These are phyloP conservation scores for Coemansia sp. DNA, from an alignment of 192 early-diverging fungal genomes.

Conservation along the genomic window DNA sequence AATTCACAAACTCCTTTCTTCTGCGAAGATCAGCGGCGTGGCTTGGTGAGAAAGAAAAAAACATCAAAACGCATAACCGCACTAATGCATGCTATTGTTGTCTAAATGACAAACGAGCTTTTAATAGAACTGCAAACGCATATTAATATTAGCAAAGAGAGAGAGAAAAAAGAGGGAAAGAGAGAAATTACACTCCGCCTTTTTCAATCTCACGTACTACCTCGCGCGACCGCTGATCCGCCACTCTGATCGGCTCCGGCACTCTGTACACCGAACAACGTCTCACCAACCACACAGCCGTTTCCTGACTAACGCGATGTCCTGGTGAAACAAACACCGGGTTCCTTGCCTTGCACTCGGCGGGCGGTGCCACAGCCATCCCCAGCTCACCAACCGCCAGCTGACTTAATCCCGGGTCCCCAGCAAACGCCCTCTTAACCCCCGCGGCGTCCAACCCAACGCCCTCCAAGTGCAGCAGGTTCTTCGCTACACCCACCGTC, in stretches of 20 bases:
- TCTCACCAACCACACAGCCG: slow-evolving; percentile 67
- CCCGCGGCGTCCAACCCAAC: slow-evolving; percentile 43
- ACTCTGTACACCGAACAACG: slow-evolving; percentile 65
- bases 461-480: slow-evolving; percentile 75
- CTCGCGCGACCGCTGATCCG: slow-evolving; percentile 59
- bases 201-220: slow-evolving; percentile 23
- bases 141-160: not conserved
- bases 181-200: not conserved
- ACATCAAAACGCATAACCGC: no score
- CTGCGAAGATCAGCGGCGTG: no score
- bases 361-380: slow-evolving; percentile 53
- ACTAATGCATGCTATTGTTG: no score
- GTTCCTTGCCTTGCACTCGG: slow-evolving; percentile 53
- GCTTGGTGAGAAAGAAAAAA: not conserved
- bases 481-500: slow-evolving; percentile 88
- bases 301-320: slow-evolving; percentile 68
- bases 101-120: not conserved
- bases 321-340: slow-evolving; percentile 88
- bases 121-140: not conserved
- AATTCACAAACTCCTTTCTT: no score
- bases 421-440: slow-evolving; percentile 56
- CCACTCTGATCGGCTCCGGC: slow-evolving; percentile 87
- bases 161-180: not conserved
- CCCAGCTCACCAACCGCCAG: slow-evolving; percentile 55
- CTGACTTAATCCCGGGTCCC: slow-evolving; percentile 27